Percentiles rank a stretch among this genome's conserved stretches.
phyloP scores from a whole-genome alignment of 352 stramenopile genomes.

The Thraustochytrium striatum region DNA sequence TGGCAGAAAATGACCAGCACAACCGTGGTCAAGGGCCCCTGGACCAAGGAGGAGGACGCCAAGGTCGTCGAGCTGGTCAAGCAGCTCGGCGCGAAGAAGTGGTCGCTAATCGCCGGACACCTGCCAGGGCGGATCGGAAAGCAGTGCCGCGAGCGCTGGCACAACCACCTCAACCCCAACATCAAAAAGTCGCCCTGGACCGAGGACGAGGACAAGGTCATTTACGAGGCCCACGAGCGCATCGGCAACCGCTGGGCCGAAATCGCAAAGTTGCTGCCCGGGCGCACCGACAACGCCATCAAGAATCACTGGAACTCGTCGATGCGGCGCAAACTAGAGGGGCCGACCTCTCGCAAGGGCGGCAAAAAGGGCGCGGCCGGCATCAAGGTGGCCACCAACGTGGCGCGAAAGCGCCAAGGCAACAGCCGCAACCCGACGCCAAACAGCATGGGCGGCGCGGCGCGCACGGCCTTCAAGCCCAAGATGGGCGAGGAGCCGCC shows the following conservation, averaged over 20 bases:
- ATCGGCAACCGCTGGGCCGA: conserved; percentile 93
- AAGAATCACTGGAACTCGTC: conserved; percentile 84
- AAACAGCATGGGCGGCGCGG: not conserved
- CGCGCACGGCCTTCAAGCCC: not conserved
- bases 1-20: too few species aligned
- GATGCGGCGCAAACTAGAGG: conserved; percentile 53
- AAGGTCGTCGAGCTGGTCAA: conserved; percentile 48
- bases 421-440: not conserved
- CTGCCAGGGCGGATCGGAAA: conserved; percentile 80
- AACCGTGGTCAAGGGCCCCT: conserved; percentile 43
- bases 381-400: not conserved
- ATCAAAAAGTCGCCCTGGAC: conserved; percentile 49
- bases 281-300: conserved; percentile 92
- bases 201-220: conserved; percentile 56
- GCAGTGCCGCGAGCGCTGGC: conserved; percentile 90
- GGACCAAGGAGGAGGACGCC: conserved; percentile 43
- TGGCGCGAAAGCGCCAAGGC: not conserved
- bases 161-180: conserved; percentile 85
- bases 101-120: conserved; percentile 84
- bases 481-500: not conserved
- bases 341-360: not conserved
- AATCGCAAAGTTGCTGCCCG: conserved; percentile 91
- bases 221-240: conserved; percentile 72
- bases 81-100: conserved; percentile 61
- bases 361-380: too few species aligned